Conservation (phyloP, 73 alveolate genomes). For the Paramecium caudatum region DNA sequence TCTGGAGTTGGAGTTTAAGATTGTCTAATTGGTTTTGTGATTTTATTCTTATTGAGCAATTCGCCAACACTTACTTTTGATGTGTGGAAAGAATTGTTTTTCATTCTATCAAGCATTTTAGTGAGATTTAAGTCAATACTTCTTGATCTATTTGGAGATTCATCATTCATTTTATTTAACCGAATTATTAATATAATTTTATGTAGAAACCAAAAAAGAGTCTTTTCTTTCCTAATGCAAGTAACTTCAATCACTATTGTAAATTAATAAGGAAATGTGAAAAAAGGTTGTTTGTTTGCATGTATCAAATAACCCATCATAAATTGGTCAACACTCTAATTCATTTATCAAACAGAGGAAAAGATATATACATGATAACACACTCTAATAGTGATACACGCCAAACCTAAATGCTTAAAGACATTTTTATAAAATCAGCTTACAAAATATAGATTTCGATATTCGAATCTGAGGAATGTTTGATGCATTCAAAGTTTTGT, state of each 20-base stretch:
- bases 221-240: conserved; percentile 22
- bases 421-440: neutral
- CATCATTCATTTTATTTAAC: conserved; percentile 40
- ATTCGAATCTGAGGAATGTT: neutral
- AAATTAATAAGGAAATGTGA: neutral
- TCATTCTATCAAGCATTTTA: conserved; percentile 38
- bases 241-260: conserved; percentile 2
- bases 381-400: neutral
- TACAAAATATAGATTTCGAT: neutral
- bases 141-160: conserved; percentile 42
- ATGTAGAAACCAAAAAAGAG: neutral
- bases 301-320: conserved; percentile 25
- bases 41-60: conserved; percentile 17
- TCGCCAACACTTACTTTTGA: conserved; percentile 42
- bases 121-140: conserved; percentile 28
- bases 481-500: conserved; percentile 49
- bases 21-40: neutral
- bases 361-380: conserved; percentile 1
- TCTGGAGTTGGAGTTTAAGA: conserved; percentile 17
- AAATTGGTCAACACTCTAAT: conserved; percentile 33
- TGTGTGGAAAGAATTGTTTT: neutral
- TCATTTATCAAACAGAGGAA: neutral
- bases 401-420: neutral
- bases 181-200: neutral
- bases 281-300: neutral